Base-by-base conservation (phyloP, 1,284 basidiomycete species). In the Moniliella sp. region DNA sequence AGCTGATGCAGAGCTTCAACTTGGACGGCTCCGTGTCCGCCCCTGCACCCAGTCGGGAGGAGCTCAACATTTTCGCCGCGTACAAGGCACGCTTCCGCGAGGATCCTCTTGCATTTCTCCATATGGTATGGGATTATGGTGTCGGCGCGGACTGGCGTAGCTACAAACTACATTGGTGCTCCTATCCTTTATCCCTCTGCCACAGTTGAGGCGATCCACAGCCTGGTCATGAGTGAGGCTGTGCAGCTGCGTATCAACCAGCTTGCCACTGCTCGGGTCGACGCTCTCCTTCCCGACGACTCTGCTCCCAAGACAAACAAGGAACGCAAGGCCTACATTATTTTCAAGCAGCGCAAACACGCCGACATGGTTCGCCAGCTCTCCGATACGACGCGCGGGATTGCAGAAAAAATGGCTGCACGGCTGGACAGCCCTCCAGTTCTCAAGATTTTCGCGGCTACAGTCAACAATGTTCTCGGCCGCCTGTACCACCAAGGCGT, bases 401-500 rank as follows among this genome's bases (percentile, higher is more conserved):
- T 52, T 35, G 34, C 48, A 18, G 33, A 48, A 13, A 41, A 42
- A 29, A 40, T 36, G 9, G 47, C 43, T 3, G 50, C 49, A 9
- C 40, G 49, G 18, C 30, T 54, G 25, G 50, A 54, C 34, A 36
- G 34, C 13, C 34, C 40, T 12, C 27, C 40, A 13, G 55, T 57
- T 26, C 13, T 50, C 25, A 46, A 42, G 13, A 33, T 37, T 4
- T 46, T 48, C 29, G 42, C 43, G 16, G 55, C 48, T 7, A 32
- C 45, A 13, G 50, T 62, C 32, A 59, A 62, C 45, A n/a, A n/a
- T 30, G 37, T 62, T 4, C 43, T 62, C 4, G 56, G 49, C 0
- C 39, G 57, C 7, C 50, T 62, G 48, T 62, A 62, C 35, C 42
- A 62, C 28, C 48, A 21, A 19, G 54, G 54, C 15, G 51, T 55